These are phyloP conservation scores for Gloeopeniophorella convolvens DNA, from an alignment of 768 basidiomycete genomes.

Conservation along the genomic window DNA sequence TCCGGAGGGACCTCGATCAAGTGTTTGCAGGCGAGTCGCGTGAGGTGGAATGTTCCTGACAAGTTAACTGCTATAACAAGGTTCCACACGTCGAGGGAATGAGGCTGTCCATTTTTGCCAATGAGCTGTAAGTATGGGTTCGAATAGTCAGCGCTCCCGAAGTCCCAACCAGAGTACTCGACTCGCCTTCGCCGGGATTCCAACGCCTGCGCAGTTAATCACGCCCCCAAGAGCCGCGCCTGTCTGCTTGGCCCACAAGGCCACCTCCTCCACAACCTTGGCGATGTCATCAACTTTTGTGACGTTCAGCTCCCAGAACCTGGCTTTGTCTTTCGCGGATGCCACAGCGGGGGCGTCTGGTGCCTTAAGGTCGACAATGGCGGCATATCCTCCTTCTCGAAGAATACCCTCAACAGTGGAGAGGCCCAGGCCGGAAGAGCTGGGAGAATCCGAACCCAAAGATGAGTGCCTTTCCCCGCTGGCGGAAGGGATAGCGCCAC, in stretches of 20 bases:
- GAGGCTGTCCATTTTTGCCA: conserved; percentile 38
- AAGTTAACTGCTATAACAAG: conserved; percentile 48
- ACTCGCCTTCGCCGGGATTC: conserved; percentile 27
- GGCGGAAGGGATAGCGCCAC: too few species aligned
- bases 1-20: conserved; percentile 41
- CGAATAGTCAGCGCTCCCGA: background rate
- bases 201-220: conserved; percentile 54
- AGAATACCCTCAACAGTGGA: conserved; percentile 44
- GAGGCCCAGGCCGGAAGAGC: conserved; percentile 52
- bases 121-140: conserved; percentile 35
- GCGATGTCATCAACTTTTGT: conserved; percentile 24
- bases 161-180: background rate
- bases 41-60: conserved; percentile 54
- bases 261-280: conserved; percentile 23
- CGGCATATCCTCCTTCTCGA: conserved; percentile 25
- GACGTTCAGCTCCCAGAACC: conserved; percentile 25
- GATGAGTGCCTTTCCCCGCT: too few species aligned
- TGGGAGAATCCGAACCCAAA: conserved; percentile 19
- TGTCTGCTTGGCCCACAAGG: conserved; percentile 27
- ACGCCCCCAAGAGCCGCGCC: conserved; percentile 49
- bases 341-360: conserved; percentile 20
- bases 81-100: conserved; percentile 47
- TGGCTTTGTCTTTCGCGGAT: background rate
- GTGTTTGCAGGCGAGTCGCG: conserved; percentile 44
- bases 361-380: conserved; percentile 45